Evolutionary conservation across 257 asterid species (phyloP), one percentile per base, ranked within the genome.

Genomic region (Solanum clarkiae): DNA sequence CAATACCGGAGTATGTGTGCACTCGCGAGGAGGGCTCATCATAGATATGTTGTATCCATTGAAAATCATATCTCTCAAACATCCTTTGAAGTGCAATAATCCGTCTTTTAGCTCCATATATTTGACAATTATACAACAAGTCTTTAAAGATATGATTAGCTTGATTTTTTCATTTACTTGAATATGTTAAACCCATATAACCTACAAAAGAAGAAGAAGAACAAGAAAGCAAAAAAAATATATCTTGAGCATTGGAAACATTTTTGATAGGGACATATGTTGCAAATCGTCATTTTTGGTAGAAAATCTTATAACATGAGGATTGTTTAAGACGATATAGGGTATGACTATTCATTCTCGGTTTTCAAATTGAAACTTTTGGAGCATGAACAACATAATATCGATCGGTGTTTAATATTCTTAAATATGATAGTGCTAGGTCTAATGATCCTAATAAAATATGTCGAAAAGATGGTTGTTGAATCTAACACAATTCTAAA

Each of bases 131-230:
- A 53, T 88, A 84, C 16, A 94, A 87, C 29, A 95, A 51, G 75
- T 32, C 36, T 32, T 0, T 2, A 2, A 32, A 32, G 36, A 32
- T 32, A 70, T 90, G 92, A 85, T 93, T 92, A 69, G 90, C 93
- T 49, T 85, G 77, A 24, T 77, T 74, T 87, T 90, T 92, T 80
- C 98, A 20, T 91, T 94, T 82, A 94, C 93, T 90, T 95, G 93
- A 81, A 94, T 93, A 84, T 94, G 97, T 60, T 94, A 98, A 7
- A 95, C 72, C 98, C 98, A 95, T 74, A 93, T 91, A 69, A 95
- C 92, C 98, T 95, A 62, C 8, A 17, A 84, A 9, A 75, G 44
- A 14, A 49, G 29, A 11, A 24, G 8, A 69, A 36, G 8, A 69
- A 49, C 59, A 75, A 75, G 11, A 51, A 55, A 8, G 2, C n/a